Conservation (phyloP, 1,284 basidiomycete species). For the Malassezia furfur region DNA sequence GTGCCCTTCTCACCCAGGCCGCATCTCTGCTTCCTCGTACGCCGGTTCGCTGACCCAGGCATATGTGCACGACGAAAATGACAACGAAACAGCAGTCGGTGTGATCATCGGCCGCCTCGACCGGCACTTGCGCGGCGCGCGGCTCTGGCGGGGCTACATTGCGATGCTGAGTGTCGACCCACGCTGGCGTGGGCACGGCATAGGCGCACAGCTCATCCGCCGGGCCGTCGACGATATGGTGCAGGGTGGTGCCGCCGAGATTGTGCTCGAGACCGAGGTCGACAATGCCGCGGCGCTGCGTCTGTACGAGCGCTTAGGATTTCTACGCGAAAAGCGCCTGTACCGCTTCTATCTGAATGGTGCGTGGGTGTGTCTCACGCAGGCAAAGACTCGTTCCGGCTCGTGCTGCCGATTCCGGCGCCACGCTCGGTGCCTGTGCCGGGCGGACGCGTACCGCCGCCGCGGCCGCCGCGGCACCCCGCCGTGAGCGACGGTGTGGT, state of each 20-base stretch:
- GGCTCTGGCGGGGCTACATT: conserved; percentile 80
- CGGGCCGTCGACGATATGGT: conserved; percentile 9
- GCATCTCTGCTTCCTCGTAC: conserved; percentile 76
- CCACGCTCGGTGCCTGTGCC: no score
- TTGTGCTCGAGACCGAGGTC: conserved; percentile 91
- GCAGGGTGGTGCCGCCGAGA: conserved; percentile 31
- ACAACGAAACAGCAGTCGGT: conserved; percentile 51
- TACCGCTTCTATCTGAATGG: conserved; percentile 90
- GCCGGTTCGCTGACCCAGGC: neutral
- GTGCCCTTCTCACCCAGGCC: conserved; percentile 50
- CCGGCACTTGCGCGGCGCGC: conserved; percentile 56
- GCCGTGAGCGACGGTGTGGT: neutral
- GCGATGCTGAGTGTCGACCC: conserved; percentile 65
- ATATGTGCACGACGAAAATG: neutral
- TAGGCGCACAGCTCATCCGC: conserved; percentile 59
- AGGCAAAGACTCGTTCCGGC: conserved; percentile 41
- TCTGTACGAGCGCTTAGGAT: conserved; percentile 82
- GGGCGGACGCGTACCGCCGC: neutral
- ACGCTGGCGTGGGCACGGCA: conserved; percentile 55
- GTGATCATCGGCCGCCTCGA: conserved; percentile 94
- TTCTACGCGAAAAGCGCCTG: conserved; percentile 87
- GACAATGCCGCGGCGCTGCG: conserved; percentile 79
- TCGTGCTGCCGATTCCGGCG: conserved; percentile 19
- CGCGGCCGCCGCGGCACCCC: neutral
- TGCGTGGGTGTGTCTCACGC: conserved; percentile 22